phyloP scores from a whole-genome alignment of 805 yeast species.

The Metschnikowia lunata region DNA sequence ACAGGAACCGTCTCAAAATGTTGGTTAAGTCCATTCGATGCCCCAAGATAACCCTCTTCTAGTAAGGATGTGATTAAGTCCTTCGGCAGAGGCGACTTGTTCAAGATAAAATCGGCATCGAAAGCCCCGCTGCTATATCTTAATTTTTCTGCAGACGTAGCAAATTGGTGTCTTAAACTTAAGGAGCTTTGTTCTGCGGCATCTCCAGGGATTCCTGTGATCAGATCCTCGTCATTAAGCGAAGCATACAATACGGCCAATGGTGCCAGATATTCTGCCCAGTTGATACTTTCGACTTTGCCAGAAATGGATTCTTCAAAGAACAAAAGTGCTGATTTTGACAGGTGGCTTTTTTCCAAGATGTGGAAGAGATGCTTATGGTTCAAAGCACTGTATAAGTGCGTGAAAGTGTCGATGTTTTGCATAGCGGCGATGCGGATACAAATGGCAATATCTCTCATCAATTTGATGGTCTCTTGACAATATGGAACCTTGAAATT shows the following conservation, averaged over 20 bases:
- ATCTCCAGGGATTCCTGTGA: conserved; percentile 59
- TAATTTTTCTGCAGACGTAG: conserved; percentile 34
- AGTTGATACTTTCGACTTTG: neutral
- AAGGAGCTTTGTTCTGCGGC: conserved; percentile 53
- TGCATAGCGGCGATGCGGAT: conserved; percentile 40
- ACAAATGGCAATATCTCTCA: conserved; percentile 23
- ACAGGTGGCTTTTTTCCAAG: conserved; percentile 29
- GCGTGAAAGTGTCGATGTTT: conserved; percentile 22
- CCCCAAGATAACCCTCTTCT: conserved; percentile 52
- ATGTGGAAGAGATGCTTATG: conserved; percentile 23
- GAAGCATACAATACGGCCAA: conserved; percentile 40
- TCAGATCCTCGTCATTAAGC: conserved; percentile 59
- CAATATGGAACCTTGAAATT: conserved; percentile 1
- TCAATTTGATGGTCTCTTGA: conserved; percentile 13
- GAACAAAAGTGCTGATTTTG: conserved; percentile 44
- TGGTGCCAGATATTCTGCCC: conserved; percentile 1
- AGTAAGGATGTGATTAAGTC: conserved; percentile 37
- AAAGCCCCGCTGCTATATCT: conserved; percentile 53
- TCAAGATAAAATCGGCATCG: conserved; percentile 38
- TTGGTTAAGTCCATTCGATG: conserved; percentile 45
- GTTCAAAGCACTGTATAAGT: conserved; percentile 29
- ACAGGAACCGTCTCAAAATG: conserved; percentile 15
- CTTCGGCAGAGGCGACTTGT: conserved; percentile 6
- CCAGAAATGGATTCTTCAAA: conserved; percentile 38
- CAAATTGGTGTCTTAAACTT: conserved; percentile 30